Percentiles rank a stretch among this genome's conserved stretches.
These are phyloP conservation scores for Agrostemma githago DNA, from an alignment of 148 eudicot species.

Conservation along the genomic window DNA sequence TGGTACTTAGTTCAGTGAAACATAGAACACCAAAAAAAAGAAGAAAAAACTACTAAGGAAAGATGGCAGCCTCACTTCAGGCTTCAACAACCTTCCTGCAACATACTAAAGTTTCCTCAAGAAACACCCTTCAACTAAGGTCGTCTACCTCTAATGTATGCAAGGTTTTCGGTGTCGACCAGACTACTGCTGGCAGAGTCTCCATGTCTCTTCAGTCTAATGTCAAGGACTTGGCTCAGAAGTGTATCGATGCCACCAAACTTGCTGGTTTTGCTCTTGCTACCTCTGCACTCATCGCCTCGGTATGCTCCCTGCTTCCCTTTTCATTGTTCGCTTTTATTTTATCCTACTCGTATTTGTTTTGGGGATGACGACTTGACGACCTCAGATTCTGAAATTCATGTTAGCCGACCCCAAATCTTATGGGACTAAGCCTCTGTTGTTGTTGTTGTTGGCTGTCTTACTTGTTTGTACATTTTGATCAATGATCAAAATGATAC, in stretches of 20 bases:
- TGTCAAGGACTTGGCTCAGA: conserved; percentile 78
- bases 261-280: conserved; percentile 97
- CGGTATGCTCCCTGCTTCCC: conserved; percentile 40
- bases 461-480: background rate
- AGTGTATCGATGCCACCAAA: conserved; percentile 84
- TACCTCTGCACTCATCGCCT: conserved; percentile 85
- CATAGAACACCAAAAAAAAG: background rate
- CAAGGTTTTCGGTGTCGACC: conserved; percentile 70
- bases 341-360: too few relatives aligned
- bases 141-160: conserved; percentile 41
- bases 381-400: too few relatives aligned
- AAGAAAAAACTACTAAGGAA: conserved; percentile 3
- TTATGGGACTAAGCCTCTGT: too few relatives aligned
- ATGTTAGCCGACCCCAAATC: too few relatives aligned
- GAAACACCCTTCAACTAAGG: conserved; percentile 44
- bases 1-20: conserved; percentile 7
- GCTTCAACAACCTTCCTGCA: conserved; percentile 90
- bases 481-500: background rate
- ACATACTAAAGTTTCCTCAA: conserved; percentile 45
- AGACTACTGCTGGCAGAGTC: conserved; percentile 38
- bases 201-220: conserved; percentile 77
- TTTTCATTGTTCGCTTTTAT: background rate
- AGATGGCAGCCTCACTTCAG: conserved; percentile 91
- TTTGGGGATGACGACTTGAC: too few relatives aligned
- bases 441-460: background rate